A percentile compares a stretch with the other conserved stretches of the same genome.
phyloP scores from a whole-genome alignment of 306 rosid species.

The Pachyrhizus erosus region DNA sequence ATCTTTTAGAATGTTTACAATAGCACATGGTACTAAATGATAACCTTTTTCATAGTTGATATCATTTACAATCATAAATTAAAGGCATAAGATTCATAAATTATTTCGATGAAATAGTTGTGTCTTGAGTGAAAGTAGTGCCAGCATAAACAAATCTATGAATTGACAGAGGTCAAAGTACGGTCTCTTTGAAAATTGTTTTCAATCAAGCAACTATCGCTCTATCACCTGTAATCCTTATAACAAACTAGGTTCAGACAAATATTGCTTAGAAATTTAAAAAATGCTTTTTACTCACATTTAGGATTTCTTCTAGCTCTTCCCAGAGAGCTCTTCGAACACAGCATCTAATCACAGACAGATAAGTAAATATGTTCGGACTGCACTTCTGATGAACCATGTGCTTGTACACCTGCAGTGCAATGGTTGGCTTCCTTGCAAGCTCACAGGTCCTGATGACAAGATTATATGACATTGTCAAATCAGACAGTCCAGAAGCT shows the following conservation, averaged over 20 bases:
- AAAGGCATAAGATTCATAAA: conserved; percentile 15
- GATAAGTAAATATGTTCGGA: conserved; percentile 72
- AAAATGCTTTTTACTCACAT: conserved; percentile 61
- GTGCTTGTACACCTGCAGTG: conserved; percentile 86
- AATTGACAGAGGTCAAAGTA: conserved; percentile 8
- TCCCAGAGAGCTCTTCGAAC: conserved; percentile 77
- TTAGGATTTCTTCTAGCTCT: conserved; percentile 71
- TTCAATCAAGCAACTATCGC: conserved; percentile 13
- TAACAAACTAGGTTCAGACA: conserved; percentile 26
- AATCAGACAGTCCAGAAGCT: conserved; percentile 56
- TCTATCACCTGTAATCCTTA: not conserved
- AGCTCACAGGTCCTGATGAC: conserved; percentile 78
- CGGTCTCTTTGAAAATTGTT: not conserved
- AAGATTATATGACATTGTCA: conserved; percentile 72
- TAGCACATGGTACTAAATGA: not conserved
- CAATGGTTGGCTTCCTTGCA: conserved; percentile 75
- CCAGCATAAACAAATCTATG: not conserved
- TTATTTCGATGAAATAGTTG: conserved; percentile 21
- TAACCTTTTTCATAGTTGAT: not conserved
- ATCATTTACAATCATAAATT: conserved; percentile 12
- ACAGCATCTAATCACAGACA: conserved; percentile 75
- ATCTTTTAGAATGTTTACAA: not conserved
- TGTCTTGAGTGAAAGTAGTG: conserved; percentile 23
- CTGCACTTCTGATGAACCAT: conserved; percentile 74
- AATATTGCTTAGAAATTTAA: conserved; percentile 12